Evolutionary conservation across 169 alveolate species (phyloP), one percentile per base, ranked within the genome.

Genomic region (Eimeria necatrix): DNA sequence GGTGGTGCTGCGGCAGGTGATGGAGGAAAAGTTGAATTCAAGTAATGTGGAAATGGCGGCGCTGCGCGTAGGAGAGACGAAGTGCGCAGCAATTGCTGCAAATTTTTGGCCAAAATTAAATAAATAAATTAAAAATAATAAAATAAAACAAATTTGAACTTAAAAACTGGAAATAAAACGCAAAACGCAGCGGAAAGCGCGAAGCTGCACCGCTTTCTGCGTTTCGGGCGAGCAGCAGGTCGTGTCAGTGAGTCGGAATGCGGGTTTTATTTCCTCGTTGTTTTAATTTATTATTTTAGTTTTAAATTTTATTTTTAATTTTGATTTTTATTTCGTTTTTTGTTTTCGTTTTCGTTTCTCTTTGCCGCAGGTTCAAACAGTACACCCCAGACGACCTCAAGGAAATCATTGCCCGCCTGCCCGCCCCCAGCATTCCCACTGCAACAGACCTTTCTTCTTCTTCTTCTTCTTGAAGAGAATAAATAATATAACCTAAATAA

Each of bases 1-100:
- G 41, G 98, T 98, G 59, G 99, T 99, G 84, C 98, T 99, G 88
- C 98, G 99, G 94, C 99, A 99, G 95, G 99, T 99, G 32, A 99
- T 99, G 99, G 99, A 99, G 96, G 99, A 99, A 90, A 98, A 98
- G 96, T 97, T 99, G 88, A 97, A 98, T 87, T 96, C 98, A 32
- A 95, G 97, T 83, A 99, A 99, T 96, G 99, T 99, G 51, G 99
- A 99, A 97, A 97, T 99, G 64, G 94, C 96, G 20, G 48, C 80
- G 51, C 64, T 94, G 51, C 59, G 74, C 14, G 68, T 64, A 7
- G 53, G 71, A 9, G 93, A 80, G 49, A 53, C 70, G n/a, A 80
- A 81, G 96, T 93, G 83, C 2, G 96, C 41, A 46, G 4, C 73
- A 20, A 20, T 61, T 20, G 20, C 20, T 61, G 20, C 20, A 20